These are phyloP conservation scores for Ganoderma lingzhi DNA, from an alignment of 1,284 basidiomycete species.

Conservation along the genomic window DNA sequence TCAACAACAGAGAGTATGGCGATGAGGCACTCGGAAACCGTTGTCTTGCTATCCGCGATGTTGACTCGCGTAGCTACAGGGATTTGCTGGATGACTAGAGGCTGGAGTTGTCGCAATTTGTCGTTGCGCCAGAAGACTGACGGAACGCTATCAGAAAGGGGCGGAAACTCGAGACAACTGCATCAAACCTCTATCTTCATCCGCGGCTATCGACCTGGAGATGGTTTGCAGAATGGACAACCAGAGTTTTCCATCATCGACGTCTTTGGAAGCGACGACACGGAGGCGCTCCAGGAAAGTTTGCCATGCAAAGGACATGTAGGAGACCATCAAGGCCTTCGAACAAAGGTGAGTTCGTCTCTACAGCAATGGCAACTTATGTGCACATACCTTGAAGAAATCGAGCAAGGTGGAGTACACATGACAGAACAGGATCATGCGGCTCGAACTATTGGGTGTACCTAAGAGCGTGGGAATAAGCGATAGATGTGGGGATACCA, in stretches of 20 bases:
- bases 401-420: constrained; percentile 78
- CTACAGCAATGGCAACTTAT: constrained; percentile 39
- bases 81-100: constrained; percentile 72
- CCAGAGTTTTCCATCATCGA: constrained; percentile 64
- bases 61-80: constrained; percentile 53
- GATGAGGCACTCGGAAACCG: constrained; percentile 57
- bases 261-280: constrained; percentile 48
- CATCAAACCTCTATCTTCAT: constrained; percentile 74
- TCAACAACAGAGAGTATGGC: constrained; percentile 63
- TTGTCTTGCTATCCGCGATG: constrained; percentile 47
- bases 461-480: constrained; percentile 32
- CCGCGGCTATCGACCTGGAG: constrained; percentile 76
- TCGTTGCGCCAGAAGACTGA: constrained; percentile 91
- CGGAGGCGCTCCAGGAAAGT: constrained; percentile 75
- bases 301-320: constrained; percentile 81
- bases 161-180: background rate
- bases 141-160: background rate
- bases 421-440: constrained; percentile 77
- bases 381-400: constrained; percentile 76
- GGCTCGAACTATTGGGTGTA: constrained; percentile 39
- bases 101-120: constrained; percentile 69
- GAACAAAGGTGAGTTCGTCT: constrained; percentile 14
- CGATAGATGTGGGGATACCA: background rate
- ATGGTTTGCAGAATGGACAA: constrained; percentile 68
- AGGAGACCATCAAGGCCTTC: constrained; percentile 89